Evolutionary conservation across 2,329 filamentous ascomycete genomes (phyloP).

Genomic region (Elsinoe batatas): DNA sequence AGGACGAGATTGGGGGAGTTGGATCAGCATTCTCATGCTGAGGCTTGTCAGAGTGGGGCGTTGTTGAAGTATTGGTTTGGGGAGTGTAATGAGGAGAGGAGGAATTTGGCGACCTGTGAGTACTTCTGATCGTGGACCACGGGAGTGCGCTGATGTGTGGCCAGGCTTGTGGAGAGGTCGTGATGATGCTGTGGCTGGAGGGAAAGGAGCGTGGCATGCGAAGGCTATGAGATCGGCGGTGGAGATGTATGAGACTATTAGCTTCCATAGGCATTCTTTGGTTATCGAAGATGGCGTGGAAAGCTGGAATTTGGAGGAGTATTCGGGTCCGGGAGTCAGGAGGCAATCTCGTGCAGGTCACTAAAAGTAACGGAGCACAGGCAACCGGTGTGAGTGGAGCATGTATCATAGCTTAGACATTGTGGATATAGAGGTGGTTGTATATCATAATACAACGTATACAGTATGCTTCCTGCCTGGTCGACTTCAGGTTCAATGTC

Average conservation of each 20-base stretch:
- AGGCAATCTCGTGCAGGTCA: not conserved
- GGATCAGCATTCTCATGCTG: conserved; percentile 68
- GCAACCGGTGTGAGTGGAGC: too few species aligned
- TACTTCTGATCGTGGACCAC: not conserved
- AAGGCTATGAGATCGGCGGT: conserved; percentile 41
- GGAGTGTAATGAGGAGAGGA: conserved; percentile 54
- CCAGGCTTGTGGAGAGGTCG: conserved; percentile 56
- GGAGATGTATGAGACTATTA: conserved; percentile 36
- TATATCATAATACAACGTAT: too few species aligned
- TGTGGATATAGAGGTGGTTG: too few species aligned
- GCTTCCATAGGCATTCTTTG: conserved; percentile 38
- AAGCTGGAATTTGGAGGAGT: conserved; percentile 41
- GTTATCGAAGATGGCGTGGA: conserved; percentile 55
- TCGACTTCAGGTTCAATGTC: too few species aligned
- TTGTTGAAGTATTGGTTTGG: conserved; percentile 94
- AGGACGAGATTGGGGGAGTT: conserved; percentile 59
- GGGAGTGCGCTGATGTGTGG: conserved; percentile 25
- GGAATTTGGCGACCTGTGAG: conserved; percentile 67
- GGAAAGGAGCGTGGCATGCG: conserved; percentile 47
- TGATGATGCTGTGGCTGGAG: conserved; percentile 52
- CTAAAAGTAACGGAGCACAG: not conserved
- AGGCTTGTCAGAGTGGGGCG: conserved; percentile 69
- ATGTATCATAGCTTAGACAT: too few species aligned
- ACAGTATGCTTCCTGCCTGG: too few species aligned
- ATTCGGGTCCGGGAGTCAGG: not conserved